Evolutionary conservation across 345 rosid genomes (phyloP).

Genomic region (Rhodamnia rubescens): DNA sequence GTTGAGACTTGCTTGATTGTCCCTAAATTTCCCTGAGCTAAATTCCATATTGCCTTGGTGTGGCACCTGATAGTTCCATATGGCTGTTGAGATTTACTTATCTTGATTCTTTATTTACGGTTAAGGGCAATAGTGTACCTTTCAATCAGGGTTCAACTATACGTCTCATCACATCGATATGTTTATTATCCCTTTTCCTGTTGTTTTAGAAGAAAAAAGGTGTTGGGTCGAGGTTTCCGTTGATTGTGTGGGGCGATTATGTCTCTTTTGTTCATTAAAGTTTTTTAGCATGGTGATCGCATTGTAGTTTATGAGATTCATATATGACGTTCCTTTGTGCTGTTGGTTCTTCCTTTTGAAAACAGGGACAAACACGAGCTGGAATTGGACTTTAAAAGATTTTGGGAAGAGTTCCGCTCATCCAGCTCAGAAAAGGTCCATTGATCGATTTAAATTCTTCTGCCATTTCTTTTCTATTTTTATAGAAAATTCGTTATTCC

Average conservation of each 20-base stretch:
- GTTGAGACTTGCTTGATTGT: background rate
- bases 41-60: background rate
- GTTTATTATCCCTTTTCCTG: background rate
- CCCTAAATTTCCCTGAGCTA: background rate
- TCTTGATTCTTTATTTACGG: background rate
- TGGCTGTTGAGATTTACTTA: background rate
- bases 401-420: slow-evolving; percentile 99
- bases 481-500: background rate
- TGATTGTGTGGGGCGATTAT: background rate
- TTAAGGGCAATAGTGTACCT: background rate
- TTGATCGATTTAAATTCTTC: background rate
- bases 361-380: slow-evolving; percentile 77
- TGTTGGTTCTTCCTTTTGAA: background rate
- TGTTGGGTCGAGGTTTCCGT: background rate
- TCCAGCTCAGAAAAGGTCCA: slow-evolving; percentile 90
- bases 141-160: background rate
- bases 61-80: background rate
- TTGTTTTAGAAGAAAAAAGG: background rate
- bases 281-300: background rate
- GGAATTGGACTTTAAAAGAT: slow-evolving; percentile 98
- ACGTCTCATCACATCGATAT: background rate
- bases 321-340: background rate
- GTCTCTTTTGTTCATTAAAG: background rate
- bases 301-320: background rate
- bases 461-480: background rate